Evolutionary conservation across 345 rosid genomes (phyloP).

Genomic region (Boechera stricta): DNA sequence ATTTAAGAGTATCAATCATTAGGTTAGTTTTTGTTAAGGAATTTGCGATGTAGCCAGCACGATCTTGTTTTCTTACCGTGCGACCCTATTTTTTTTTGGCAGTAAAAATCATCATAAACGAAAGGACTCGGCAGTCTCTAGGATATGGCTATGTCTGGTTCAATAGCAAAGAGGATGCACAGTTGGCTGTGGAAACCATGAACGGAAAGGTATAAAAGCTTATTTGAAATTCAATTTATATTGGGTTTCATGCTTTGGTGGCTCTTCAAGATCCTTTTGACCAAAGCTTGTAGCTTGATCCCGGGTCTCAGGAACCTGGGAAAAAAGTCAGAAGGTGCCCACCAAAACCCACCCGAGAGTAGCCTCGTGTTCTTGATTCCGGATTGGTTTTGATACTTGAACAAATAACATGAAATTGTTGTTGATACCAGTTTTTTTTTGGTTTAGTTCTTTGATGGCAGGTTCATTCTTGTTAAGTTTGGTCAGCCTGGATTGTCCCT

Average conservation of each 20-base stretch:
- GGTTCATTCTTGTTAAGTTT: constrained; percentile 58
- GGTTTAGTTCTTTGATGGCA: constrained; percentile 61
- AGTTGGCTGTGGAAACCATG: constrained; percentile 58
- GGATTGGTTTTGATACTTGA: constrained; percentile 25
- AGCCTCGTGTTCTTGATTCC: constrained; percentile 19
- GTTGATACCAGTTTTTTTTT: neutral
- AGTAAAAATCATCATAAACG: constrained; percentile 55
- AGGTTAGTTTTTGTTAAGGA: constrained; percentile 14
- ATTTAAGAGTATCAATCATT: constrained; percentile 8
- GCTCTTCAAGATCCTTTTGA: neutral
- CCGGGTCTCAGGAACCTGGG: neutral
- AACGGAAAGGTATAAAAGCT: constrained; percentile 58
- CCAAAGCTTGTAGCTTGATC: neutral
- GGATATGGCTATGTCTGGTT: constrained; percentile 71
- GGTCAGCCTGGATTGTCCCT: constrained; percentile 52
- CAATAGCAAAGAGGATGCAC: constrained; percentile 49
- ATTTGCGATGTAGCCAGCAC: neutral
- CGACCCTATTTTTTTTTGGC: constrained; percentile 4
- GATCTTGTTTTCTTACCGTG: neutral
- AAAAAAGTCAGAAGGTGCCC: neutral
- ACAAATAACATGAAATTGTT: constrained; percentile 18
- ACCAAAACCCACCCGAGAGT: neutral
- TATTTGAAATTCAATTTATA: neutral
- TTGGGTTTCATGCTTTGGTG: constrained; percentile 4
- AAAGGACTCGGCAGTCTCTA: constrained; percentile 48